Evolutionary conservation across 306 rosid genomes (phyloP).

Genomic region (Rosa multiflora): DNA sequence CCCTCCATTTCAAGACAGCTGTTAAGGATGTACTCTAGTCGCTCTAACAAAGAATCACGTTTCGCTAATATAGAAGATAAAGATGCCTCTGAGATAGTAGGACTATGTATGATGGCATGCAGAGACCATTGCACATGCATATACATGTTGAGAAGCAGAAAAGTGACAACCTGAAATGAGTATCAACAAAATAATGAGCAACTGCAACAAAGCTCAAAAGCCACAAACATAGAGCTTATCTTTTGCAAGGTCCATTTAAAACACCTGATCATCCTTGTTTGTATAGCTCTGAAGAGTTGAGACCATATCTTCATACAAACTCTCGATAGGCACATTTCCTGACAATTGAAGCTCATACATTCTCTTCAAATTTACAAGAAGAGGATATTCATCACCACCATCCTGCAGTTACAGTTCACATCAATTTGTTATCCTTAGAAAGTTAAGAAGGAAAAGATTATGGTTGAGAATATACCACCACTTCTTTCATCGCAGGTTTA

Average conservation of each 20-base stretch:
- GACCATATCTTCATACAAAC: slow-evolving; percentile 65
- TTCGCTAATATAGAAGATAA: slow-evolving; percentile 53
- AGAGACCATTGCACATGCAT: slow-evolving; percentile 73
- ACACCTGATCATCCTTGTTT: slow-evolving; percentile 79
- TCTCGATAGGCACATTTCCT: slow-evolving; percentile 58
- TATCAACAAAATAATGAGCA: slow-evolving; percentile 34
- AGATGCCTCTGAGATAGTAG: slow-evolving; percentile 58
- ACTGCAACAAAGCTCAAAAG: slow-evolving; percentile 11
- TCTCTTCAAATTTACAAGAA: slow-evolving; percentile 92
- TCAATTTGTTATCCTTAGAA: slow-evolving; percentile 12
- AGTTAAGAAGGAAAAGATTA: not conserved
- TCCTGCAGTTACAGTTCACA: slow-evolving; percentile 54
- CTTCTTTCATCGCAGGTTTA: slow-evolving; percentile 76
- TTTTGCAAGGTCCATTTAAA: slow-evolving; percentile 31
- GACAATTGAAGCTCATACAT: slow-evolving; percentile 83
- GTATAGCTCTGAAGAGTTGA: slow-evolving; percentile 56
- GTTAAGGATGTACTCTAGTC: slow-evolving; percentile 62
- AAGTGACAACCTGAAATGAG: slow-evolving; percentile 67
- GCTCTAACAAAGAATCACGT: slow-evolving; percentile 64
- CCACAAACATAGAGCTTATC: slow-evolving; percentile 15
- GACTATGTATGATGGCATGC: slow-evolving; percentile 48
- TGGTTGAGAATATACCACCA: slow-evolving; percentile 54
- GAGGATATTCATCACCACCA: slow-evolving; percentile 95
- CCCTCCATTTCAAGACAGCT: slow-evolving; percentile 48
- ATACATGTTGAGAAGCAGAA: slow-evolving; percentile 78